A percentile compares a stretch with the other conserved stretches of the same genome.
These are phyloP conservation scores for Quercus suber DNA, from an alignment of 306 rosid species.

Conservation along the genomic window DNA sequence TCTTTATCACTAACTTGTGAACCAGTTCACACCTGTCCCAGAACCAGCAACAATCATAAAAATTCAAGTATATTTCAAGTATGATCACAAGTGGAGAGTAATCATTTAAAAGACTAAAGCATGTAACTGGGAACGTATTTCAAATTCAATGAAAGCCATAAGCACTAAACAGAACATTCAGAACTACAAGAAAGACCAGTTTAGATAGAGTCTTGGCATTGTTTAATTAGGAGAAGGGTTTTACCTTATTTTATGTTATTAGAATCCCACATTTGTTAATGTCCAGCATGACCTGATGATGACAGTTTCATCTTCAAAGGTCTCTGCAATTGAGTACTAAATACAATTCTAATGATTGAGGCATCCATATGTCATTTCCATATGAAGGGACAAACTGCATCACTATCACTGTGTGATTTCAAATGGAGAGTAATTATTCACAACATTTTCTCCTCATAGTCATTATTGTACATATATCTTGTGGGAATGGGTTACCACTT, in stretches of 20 bases:
- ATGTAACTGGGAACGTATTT: neutral
- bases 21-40: neutral
- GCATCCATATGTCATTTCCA: neutral
- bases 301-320: neutral
- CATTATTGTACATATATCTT: neutral
- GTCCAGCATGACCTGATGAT: constrained; percentile 1
- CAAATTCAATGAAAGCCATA: neutral
- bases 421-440: neutral
- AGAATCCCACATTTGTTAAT: neutral
- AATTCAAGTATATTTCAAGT: neutral
- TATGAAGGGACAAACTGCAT: neutral
- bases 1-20: neutral
- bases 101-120: neutral
- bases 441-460: neutral
- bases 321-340: neutral
- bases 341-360: neutral
- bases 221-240: neutral
- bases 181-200: neutral
- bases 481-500: neutral
- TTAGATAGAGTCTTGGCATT: neutral
- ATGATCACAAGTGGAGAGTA: neutral
- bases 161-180: neutral
- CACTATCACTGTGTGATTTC: neutral
- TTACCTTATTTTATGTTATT: neutral
- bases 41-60: neutral